Evolutionary conservation across 2,329 filamentous ascomycete genomes (phyloP), one percentile per base, ranked within the genome.

Genomic region (Alternaria longipes): DNA sequence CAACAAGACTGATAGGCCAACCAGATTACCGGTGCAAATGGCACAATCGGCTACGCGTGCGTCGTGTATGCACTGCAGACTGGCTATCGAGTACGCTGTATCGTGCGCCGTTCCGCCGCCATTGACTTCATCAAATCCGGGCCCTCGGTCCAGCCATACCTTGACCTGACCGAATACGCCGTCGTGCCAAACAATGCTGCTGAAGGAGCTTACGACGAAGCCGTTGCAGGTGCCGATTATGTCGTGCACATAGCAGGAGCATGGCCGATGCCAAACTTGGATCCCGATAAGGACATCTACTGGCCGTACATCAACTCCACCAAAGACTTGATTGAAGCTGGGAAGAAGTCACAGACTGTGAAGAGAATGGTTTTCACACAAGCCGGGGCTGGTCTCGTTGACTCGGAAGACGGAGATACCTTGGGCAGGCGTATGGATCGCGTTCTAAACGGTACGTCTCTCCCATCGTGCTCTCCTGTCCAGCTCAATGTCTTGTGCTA

Each of bases 21-120:
- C 3, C 47, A 78, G 75, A 73, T 78, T 12, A 78, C 75, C 4
- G 75, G 75, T 32, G 72, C 73, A 36, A 78, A 78, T 50, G 74
- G 75, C 38, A 75, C 73, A 5, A 77, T 77, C 26, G 75, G 75
- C 12, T 77, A 77, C 47, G 69, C 69, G 11, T 74, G 67, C 42
- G 65, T 69, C 5, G 50, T 74, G 1, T 64, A 75, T 44, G 74
- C 74, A 6, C 59, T 77, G 2, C 62, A 64, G 4, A 62, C 20
- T 3, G 72, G 72, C 14, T 77, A 77, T 51, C 70, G 70, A 9
- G 75, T 78, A 8, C 74, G 74, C 14, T 77, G 74, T 56, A 65
- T 78, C 34, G 69, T 78, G 1, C 73, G 75, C 8, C 68, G 71
- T 14, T 55, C 70, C 56, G 62, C 65, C n/a, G 74, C 72, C 3